Evolutionary conservation across 768 basidiomycete species (phyloP).

Genomic region (Asterophora parasitica): DNA sequence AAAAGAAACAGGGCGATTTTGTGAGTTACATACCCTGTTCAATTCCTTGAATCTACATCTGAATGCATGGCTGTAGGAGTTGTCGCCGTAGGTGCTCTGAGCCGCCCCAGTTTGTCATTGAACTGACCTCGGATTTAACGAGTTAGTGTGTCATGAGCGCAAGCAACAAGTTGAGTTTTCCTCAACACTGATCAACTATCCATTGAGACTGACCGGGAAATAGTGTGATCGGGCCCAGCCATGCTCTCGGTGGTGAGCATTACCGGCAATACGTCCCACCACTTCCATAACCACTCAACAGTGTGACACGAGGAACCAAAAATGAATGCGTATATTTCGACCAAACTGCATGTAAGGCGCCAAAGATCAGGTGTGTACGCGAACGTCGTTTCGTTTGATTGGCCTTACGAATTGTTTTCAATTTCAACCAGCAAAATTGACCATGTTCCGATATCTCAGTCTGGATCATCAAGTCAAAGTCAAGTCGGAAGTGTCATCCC

Average conservation of each 20-base stretch:
- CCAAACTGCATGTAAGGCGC: background rate
- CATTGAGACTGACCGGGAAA: background rate
- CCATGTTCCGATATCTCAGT: background rate
- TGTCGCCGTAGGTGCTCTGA: slow-evolving; percentile 12
- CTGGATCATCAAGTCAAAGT: background rate
- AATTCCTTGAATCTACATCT: background rate
- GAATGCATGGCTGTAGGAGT: slow-evolving; percentile 6
- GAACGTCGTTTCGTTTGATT: background rate
- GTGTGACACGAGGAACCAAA: slow-evolving; percentile 4
- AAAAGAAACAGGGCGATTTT: slow-evolving; percentile 17
- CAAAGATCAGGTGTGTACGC: slow-evolving; percentile 3
- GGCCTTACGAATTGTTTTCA: background rate
- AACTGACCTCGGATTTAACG: background rate
- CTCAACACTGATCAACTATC: background rate
- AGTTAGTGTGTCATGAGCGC: slow-evolving; percentile 16
- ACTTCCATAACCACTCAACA: background rate
- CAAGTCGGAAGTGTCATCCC: background rate
- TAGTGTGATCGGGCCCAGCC: slow-evolving; percentile 17
- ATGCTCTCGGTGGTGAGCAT: slow-evolving; percentile 14
- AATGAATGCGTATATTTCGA: slow-evolving; percentile 9
- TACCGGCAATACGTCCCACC: background rate
- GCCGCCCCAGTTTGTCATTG: background rate
- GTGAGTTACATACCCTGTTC: background rate
- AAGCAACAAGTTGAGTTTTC: slow-evolving; percentile 14
- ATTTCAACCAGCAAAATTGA: background rate